Evolutionary conservation across 169 alveolate species (phyloP).

Genomic region (Theileria luwenshuni): DNA sequence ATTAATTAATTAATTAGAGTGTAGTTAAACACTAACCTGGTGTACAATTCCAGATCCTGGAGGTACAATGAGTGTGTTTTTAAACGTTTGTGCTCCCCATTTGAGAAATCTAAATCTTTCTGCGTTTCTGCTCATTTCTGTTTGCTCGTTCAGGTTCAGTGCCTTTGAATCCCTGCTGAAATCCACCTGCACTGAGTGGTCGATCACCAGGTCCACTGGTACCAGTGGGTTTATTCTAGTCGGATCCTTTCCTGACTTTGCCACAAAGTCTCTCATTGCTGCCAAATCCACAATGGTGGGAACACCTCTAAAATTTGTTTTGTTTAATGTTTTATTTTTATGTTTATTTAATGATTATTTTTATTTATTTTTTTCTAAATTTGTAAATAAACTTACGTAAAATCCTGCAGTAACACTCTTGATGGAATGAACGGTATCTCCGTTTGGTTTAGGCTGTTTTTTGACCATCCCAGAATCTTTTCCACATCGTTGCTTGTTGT

Average conservation of each 20-base stretch:
- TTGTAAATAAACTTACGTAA: constrained; percentile 73
- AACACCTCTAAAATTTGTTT: constrained; percentile 86
- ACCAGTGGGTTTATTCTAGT: constrained; percentile 90
- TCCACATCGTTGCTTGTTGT: constrained; percentile 89
- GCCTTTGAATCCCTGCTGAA: constrained; percentile 88
- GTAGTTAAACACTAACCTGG: constrained; percentile 84
- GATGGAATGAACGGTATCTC: constrained; percentile 97
- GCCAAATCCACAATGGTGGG: constrained; percentile 96
- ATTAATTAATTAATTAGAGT: too few species aligned
- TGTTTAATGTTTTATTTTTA: too few species aligned
- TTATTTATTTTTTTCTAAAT: not conserved
- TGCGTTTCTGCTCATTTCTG: constrained; percentile 89
- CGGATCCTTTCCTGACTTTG: constrained; percentile 88
- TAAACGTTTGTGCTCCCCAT: constrained; percentile 95
- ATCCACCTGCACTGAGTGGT: constrained; percentile 96
- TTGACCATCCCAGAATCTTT: constrained; percentile 90
- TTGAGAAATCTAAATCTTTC: constrained; percentile 93
- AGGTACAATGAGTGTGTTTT: constrained; percentile 92
- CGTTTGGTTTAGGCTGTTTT: constrained; percentile 71
- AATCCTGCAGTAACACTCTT: constrained; percentile 93
- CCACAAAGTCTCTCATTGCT: constrained; percentile 96
- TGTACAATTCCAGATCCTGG: constrained; percentile 97
- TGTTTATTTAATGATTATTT: not conserved
- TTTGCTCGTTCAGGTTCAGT: constrained; percentile 86
- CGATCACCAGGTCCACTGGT: constrained; percentile 95